A percentile compares a stretch with the other conserved stretches of the same genome.
phyloP scores from a whole-genome alignment of 192 early-diverging fungal genomes.

The Coemansia erecta region DNA sequence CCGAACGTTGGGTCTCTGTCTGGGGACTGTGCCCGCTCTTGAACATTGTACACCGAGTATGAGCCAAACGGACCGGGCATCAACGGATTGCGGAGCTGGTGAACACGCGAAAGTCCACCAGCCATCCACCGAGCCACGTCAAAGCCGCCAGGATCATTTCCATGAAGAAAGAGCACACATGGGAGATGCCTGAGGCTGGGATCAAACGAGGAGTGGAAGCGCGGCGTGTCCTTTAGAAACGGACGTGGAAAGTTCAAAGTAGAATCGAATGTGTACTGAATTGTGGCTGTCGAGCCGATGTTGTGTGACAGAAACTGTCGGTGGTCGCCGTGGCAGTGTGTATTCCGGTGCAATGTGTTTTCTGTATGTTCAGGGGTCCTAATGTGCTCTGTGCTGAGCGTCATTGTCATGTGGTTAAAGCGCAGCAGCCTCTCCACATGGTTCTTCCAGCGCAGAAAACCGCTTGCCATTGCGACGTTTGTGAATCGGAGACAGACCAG shows the following conservation, averaged over 20 bases:
- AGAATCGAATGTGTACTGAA: slow-evolving; percentile 54
- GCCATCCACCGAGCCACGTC: slow-evolving; percentile 56
- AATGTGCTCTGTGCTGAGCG: slow-evolving; percentile 39
- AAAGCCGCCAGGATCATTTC: slow-evolving; percentile 49
- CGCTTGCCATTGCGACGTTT: slow-evolving; percentile 29
- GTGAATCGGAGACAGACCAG: neutral
- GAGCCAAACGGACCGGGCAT: slow-evolving; percentile 48
- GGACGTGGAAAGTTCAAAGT: slow-evolving; percentile 47
- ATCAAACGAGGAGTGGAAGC: slow-evolving; percentile 52
- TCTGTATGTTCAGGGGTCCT: slow-evolving; percentile 16
- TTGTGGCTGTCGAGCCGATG: slow-evolving; percentile 31
- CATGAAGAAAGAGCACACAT: slow-evolving; percentile 49
- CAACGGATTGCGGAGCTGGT: slow-evolving; percentile 45
- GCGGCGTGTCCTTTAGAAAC: slow-evolving; percentile 42
- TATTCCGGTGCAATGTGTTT: slow-evolving; percentile 2
- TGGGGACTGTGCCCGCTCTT: slow-evolving; percentile 11
- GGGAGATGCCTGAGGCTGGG: slow-evolving; percentile 50
- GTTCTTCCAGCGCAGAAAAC: slow-evolving; percentile 51
- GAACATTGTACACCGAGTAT: slow-evolving; percentile 42
- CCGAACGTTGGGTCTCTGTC: neutral
- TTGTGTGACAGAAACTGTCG: slow-evolving; percentile 18
- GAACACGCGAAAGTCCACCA: slow-evolving; percentile 43
- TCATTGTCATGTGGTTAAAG: slow-evolving; percentile 56
- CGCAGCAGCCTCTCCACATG: slow-evolving; percentile 52
- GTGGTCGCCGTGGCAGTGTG: neutral